Base-by-base conservation (phyloP, 169 alveolate genomes). In the Sarcocystis neurona region DNA sequence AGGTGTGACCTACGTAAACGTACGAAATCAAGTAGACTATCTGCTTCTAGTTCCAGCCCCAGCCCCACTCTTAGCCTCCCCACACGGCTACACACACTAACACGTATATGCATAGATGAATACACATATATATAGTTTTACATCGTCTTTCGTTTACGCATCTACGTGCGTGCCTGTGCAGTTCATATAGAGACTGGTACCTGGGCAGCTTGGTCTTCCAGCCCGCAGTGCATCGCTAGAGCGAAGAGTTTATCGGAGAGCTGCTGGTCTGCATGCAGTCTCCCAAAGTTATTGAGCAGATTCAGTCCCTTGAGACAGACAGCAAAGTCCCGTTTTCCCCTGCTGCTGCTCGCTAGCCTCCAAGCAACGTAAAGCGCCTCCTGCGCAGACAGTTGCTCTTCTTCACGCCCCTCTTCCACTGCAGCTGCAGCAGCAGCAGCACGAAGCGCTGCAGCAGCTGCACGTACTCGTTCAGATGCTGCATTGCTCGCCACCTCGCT, bases 341-440 rank as follows among this genome's bases (percentile, higher is more conserved):
- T n/a, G n/a, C n/a, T n/a, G 43, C 43, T 72, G 34, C 18, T 2
- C 56, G 82, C 82, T 6, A 72, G 82, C 3, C 82, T 6, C 43
- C 82, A 72, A 4, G 82, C 82, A 12, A 39, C 82, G 47, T 39
- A 32, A 6, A 72, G 34, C 56, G 82, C 82, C 82, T 72, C 82
- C 56, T 72, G 82, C 5, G 82, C 82, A 43, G 56, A 39, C n/a
- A n/a, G n/a, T n/a, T n/a, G n/a, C n/a, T n/a, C n/a, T n/a, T n/a
- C n/a, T n/a, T 18, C 34, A 37, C 56, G 53, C 82, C 30, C 41
- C 82, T 53, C 30, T 12, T 12, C 12, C 66, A 30, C 27, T 23
- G 5, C 58, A 2, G 27, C 37, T 18, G 47, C 23, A 20, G 47
- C 47, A 1, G 6, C 15, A 32, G 34, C 48, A 68, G 18, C 12